Base-by-base conservation (phyloP, 192 early-diverging fungal genomes). In the Entophlyctis luteolus region DNA sequence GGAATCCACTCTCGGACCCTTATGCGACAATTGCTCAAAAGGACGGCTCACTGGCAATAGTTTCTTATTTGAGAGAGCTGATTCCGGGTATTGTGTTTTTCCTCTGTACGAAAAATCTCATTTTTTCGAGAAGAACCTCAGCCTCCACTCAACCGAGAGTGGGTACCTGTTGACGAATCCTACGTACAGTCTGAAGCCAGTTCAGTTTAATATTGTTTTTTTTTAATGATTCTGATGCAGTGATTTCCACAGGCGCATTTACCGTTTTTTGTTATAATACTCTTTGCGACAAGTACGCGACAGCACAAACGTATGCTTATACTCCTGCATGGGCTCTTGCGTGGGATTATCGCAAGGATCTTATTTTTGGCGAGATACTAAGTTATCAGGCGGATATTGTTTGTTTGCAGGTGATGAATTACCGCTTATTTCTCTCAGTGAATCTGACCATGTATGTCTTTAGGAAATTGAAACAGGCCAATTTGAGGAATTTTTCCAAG, bases 251-350 rank as follows among this genome's bases (percentile, higher is more conserved):
- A 89, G 96, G 97, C 62, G 79, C 87, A 8, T 87, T 96, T 34
- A 93, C 93, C 0, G 87, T 94, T 4, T 85, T 98, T 67, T 91
- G 84, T 68, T 97, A 96, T 81, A 98, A 98, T 75, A 90, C 90
- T 38, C 81, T 98, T 20, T 89, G 86, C 63, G 89, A 93, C 34
- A 91, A 89, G 73, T 96, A 94, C 67, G 93, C 93, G 2, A 90
- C 94, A 1, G 77, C 90, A 33, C 86, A 88, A 67, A 79, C 85
- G 72, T 97, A 96, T 80, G 89, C 88, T 42, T 98, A 98, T 78
- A 91, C 90, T 22, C 96, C 96, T 27, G 90, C 91, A 6, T 98
- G 94, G 94, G 94, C 90, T 0, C 80, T 98, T 37, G 71, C 78
- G 0, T 97, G 96, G 94, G 91, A 95, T 45, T 93, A 96, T 74